These are phyloP conservation scores for Fusarium sp. DNA, from an alignment of 2,329 filamentous ascomycete genomes.

Conservation along the genomic window DNA sequence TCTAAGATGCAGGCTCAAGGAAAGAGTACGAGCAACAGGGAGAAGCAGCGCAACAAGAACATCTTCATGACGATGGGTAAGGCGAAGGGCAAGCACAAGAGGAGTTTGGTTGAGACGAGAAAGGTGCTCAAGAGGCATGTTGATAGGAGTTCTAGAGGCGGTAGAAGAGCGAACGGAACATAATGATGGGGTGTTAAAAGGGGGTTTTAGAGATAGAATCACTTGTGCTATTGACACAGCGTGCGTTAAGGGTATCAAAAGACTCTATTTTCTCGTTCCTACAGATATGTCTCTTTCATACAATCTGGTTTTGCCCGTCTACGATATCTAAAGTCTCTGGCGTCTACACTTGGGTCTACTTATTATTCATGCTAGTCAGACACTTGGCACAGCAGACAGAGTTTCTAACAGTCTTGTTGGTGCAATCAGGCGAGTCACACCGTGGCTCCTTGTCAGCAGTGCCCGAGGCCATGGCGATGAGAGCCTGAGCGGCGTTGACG, in stretches of 20 bases:
- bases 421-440: neutral
- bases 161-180: conserved; percentile 79
- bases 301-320: neutral
- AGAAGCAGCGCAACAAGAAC: conserved; percentile 98
- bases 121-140: conserved; percentile 87
- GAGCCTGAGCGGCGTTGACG: neutral
- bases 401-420: neutral
- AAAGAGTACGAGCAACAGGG: conserved; percentile 97
- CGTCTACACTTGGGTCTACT: neutral
- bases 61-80: conserved; percentile 98
- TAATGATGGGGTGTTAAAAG: conserved; percentile 35
- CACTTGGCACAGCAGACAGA: conserved; percentile 5
- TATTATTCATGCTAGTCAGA: neutral
- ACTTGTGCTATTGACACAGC: conserved; percentile 38
- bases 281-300: neutral
- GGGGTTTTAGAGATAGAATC: conserved; percentile 16
- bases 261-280: conserved; percentile 13
- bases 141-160: conserved; percentile 86
- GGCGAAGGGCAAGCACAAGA: conserved; percentile 95
- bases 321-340: neutral
- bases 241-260: conserved; percentile 27
- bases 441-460: neutral
- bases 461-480: conserved; percentile 12
- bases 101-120: conserved; percentile 88
- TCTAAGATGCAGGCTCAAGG: conserved; percentile 90